Conservation (phyloP, 2,329 filamentous ascomycete species). For the Talaromyces marneffei region DNA sequence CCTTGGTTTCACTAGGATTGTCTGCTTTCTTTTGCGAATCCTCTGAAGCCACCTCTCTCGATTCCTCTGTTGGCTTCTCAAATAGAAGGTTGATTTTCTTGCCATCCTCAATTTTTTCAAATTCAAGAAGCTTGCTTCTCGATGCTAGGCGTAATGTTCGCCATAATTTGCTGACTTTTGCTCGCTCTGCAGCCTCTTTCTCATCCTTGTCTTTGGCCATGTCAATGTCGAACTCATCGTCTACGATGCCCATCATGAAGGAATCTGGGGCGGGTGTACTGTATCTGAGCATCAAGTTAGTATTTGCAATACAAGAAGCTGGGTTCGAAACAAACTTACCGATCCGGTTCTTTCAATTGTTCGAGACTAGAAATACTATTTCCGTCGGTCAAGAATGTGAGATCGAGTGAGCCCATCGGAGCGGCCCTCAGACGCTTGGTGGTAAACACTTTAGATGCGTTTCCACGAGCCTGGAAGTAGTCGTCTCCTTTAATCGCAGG, state of each 20-base stretch:
- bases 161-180: slow-evolving; percentile 87
- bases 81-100: slow-evolving; percentile 58
- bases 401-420: slow-evolving; percentile 66
- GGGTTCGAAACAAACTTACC: slow-evolving; percentile 33
- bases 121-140: slow-evolving; percentile 64
- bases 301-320: background rate
- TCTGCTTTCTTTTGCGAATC: slow-evolving; percentile 21
- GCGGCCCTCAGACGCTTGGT: slow-evolving; percentile 64
- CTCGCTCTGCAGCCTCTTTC: slow-evolving; percentile 55
- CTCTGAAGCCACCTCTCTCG: slow-evolving; percentile 22
- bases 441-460: slow-evolving; percentile 60
- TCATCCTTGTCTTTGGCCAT: slow-evolving; percentile 65
- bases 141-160: slow-evolving; percentile 76
- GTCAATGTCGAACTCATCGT: slow-evolving; percentile 79
- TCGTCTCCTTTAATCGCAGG: slow-evolving; percentile 63
- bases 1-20: background rate
- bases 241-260: slow-evolving; percentile 67
- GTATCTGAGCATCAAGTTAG: slow-evolving; percentile 46
- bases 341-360: slow-evolving; percentile 59
- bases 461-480: slow-evolving; percentile 63
- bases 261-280: slow-evolving; percentile 62
- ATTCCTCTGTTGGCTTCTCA: slow-evolving; percentile 23
- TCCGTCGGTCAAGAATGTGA: slow-evolving; percentile 70
- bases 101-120: slow-evolving; percentile 83
- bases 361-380: slow-evolving; percentile 59